Evolutionary conservation across 2,329 filamentous ascomycete species (phyloP).

Genomic region (Cladosporium sp.): DNA sequence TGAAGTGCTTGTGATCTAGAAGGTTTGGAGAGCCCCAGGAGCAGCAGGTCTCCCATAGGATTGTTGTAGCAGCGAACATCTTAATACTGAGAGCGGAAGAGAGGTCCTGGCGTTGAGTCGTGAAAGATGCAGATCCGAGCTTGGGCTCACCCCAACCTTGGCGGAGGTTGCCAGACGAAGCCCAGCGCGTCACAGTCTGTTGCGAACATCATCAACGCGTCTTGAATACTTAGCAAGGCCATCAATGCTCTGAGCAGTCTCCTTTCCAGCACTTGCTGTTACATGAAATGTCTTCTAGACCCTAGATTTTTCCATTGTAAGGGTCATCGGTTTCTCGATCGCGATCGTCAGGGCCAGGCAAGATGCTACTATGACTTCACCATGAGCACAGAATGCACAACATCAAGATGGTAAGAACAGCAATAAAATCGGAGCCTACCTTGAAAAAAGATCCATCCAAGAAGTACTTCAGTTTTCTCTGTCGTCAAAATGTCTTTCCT

Average conservation of each 20-base stretch:
- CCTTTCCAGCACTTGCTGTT: background rate
- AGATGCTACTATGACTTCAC: constrained; percentile 11
- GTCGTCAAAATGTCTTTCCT: background rate
- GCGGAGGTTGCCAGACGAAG: no score
- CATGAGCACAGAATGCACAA: constrained; percentile 3
- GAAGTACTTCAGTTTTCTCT: background rate
- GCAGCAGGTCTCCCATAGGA: no score
- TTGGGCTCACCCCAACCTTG: no score
- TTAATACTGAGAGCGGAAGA: no score
- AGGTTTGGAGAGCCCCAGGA: no score
- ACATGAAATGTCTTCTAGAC: background rate
- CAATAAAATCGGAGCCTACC: constrained; percentile 1
- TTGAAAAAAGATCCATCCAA: no score
- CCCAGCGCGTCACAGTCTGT: no score
- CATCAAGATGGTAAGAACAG: background rate
- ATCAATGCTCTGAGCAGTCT: background rate
- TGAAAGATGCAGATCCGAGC: no score
- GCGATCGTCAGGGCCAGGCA: background rate
- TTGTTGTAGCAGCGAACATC: no score
- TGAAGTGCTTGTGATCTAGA: no score
- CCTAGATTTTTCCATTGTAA: background rate
- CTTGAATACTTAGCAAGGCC: background rate
- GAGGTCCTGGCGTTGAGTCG: no score
- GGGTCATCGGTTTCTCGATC: constrained; percentile 9
- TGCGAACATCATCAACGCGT: no score